Evolutionary conservation across 108 stramenopile species (phyloP).

Genomic region (Schizochytrium sp.): DNA sequence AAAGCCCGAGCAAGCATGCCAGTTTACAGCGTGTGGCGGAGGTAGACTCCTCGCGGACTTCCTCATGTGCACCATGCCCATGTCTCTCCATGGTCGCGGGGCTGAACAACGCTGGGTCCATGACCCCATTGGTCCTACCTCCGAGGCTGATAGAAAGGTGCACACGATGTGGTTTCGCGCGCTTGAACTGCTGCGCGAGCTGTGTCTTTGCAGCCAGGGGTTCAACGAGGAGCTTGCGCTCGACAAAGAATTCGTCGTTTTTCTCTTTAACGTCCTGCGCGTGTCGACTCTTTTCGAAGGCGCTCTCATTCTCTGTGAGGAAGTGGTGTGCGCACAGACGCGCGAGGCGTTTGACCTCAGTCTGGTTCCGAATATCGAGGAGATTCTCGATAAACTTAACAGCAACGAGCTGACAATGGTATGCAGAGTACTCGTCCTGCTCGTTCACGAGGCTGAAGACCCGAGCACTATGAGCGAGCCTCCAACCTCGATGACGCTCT

Average conservation of each 20-base stretch:
- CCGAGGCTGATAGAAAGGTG: neutral
- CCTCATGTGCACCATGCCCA: neutral
- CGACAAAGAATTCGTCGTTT: neutral
- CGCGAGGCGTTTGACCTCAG: neutral
- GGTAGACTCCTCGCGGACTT: neutral
- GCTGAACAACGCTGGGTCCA: neutral
- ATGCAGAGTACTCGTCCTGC: neutral
- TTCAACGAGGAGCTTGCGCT: neutral
- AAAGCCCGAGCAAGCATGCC: neutral
- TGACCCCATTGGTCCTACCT: neutral
- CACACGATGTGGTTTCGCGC: neutral
- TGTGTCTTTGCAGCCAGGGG: neutral
- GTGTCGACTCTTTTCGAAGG: neutral
- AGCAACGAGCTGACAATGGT: neutral
- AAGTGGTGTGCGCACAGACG: neutral
- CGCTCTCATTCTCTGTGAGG: neutral
- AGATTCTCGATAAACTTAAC: neutral
- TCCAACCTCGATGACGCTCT: neutral
- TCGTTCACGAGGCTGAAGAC: neutral
- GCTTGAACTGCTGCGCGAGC: neutral
- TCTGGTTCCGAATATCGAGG: neutral
- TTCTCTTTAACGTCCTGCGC: neutral
- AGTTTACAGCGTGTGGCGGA: neutral
- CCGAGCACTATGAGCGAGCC: conserved; percentile 3
- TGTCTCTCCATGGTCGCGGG: neutral